Evolutionary conservation across 2,329 filamentous ascomycete species (phyloP), one percentile per base, ranked within the genome.

Genomic region (Fulvia fulva): DNA sequence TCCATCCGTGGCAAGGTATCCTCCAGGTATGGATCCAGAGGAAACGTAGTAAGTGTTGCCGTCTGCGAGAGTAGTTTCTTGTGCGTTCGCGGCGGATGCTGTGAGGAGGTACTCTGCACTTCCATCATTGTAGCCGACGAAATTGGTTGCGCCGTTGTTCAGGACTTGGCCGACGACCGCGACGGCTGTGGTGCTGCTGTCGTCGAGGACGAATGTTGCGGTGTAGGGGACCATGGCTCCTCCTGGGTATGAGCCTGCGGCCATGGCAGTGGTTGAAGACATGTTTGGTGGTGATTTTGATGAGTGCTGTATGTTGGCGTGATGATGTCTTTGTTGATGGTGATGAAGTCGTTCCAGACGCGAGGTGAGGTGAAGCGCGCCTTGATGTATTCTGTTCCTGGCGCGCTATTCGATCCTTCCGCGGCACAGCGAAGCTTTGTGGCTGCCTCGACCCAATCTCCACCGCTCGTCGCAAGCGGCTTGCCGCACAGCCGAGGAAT

Each of bases 141-240:
- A 61, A 21, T 61, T 61, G 2, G 59, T 61, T 19, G 56, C n/a
- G 30, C 59, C 59, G 28, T 56, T 56, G 53, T 61, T 11, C 16
- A 61, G 53, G 32, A 61, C 28, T 51, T 61, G 59, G 8, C 59
- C 59, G 25, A 61, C 47, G 25, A 61, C 49, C 2, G 49, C 25
- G 41, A 56, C 46, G 8, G 21, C 46, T 6, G 59, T 61, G 14
- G 59, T 61, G 51, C 25, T 25, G 26, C 26, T 43, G 21, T 7
- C 25, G 11, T 57, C 46, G 14, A n/a, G n/a, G n/a, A 60, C 45
- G 47, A 60, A 60, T 8, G 55, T 60, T 19, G 34, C 50, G 5
- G 58, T 60, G 45, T 51, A 46, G 19, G 58, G 55, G 16, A 67
- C 76, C 11, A 72, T 72, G 12, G 71, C 69, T 57, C 57, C 57